These are phyloP conservation scores for Peronospora destructor DNA, from an alignment of 352 stramenopile genomes.

Conservation along the genomic window DNA sequence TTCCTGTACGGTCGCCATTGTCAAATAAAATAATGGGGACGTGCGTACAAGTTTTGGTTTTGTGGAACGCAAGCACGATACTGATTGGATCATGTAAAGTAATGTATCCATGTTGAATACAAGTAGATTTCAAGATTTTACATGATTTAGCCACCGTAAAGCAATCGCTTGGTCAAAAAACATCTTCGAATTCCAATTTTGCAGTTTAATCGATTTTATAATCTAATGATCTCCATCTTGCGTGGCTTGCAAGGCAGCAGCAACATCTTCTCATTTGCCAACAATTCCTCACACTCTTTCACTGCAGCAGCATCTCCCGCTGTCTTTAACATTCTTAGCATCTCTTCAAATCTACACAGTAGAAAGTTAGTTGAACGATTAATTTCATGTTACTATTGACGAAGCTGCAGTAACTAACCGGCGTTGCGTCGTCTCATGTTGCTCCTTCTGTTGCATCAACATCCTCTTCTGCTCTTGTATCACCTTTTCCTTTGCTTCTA, in stretches of 20 bases:
- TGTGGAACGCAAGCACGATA: too few relatives aligned
- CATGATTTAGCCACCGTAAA: neutral
- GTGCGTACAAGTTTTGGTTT: neutral
- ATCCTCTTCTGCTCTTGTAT: conserved; percentile 17
- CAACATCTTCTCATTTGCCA: conserved; percentile 19
- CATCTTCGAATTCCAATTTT: neutral
- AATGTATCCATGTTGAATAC: neutral
- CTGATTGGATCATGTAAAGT: neutral
- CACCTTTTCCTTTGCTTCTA: conserved; percentile 13
- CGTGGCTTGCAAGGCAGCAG: conserved; percentile 19
- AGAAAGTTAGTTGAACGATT: neutral
- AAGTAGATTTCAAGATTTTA: neutral
- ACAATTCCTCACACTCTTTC: conserved; percentile 16
- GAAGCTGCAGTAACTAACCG: conserved; percentile 8
- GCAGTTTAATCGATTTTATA: conserved; percentile 18
- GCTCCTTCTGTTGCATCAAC: conserved; percentile 14
- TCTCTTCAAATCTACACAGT: conserved; percentile 26
- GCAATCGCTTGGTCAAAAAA: too few relatives aligned
- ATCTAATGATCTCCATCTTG: conserved; percentile 38
- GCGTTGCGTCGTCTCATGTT: conserved; percentile 13
- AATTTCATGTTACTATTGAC: neutral
- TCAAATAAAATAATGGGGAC: neutral
- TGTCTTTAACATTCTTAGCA: conserved; percentile 24
- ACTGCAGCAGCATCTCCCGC: conserved; percentile 19
- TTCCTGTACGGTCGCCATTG: conserved; percentile 26